A percentile compares a stretch with the other conserved stretches of the same genome.
Conservation (phyloP, 768 basidiomycete species). For the Agrocybe pediades region DNA sequence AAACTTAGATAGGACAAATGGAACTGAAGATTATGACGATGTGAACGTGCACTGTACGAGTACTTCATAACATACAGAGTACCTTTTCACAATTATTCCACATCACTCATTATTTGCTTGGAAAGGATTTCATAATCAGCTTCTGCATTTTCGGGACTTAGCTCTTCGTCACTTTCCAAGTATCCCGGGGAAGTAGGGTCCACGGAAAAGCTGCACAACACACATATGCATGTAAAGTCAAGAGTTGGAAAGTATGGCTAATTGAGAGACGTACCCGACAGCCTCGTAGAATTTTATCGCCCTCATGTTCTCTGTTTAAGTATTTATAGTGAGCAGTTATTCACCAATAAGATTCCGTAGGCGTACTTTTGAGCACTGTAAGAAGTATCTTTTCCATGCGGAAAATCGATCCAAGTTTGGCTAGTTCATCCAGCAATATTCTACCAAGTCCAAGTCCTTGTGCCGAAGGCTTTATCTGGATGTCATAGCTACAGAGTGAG, state of each 20-base stretch:
- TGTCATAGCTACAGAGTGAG: slow-evolving; percentile 72
- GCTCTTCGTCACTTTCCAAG: slow-evolving; percentile 20
- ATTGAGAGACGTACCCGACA: slow-evolving; percentile 45
- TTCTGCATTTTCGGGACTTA: slow-evolving; percentile 25
- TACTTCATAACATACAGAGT: not conserved
- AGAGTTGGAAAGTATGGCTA: not conserved
- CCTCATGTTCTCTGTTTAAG: slow-evolving; percentile 19
- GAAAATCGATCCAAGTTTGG: slow-evolving; percentile 50
- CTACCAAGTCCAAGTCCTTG: slow-evolving; percentile 63
- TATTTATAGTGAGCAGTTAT: not conserved
- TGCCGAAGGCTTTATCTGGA: slow-evolving; percentile 54
- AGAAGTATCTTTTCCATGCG: slow-evolving; percentile 72
- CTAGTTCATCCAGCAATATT: slow-evolving; percentile 49
- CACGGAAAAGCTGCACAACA: slow-evolving; percentile 44
- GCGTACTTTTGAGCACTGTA: slow-evolving; percentile 74
- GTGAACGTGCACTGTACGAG: too few relatives aligned
- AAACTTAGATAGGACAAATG: too few relatives aligned
- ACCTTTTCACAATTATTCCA: not conserved
- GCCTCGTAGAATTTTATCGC: slow-evolving; percentile 50
- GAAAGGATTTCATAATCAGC: slow-evolving; percentile 51
- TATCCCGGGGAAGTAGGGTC: slow-evolving; percentile 57
- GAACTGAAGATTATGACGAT: too few relatives aligned
- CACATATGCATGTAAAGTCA: not conserved
- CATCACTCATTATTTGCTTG: slow-evolving; percentile 22
- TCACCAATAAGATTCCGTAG: not conserved